A percentile compares a stretch with the other conserved stretches of the same genome.
Evolutionary conservation across 352 stramenopile species (phyloP).

Genomic region (Phytopythium boreale): DNA sequence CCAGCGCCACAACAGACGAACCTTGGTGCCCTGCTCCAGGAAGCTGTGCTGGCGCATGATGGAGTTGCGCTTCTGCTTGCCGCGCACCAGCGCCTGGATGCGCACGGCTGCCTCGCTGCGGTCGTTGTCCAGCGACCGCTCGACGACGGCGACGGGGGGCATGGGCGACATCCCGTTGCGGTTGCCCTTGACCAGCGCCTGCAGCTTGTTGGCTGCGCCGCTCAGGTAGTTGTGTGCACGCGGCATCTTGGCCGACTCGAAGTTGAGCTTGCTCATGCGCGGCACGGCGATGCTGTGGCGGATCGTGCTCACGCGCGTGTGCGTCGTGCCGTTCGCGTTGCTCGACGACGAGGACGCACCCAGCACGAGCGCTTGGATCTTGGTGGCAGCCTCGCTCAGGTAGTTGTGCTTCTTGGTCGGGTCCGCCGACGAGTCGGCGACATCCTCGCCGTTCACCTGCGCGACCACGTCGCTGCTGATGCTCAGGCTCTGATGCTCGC

Average conservation of each 20-base stretch:
- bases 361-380: slow-evolving; percentile 33
- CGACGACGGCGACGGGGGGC: not conserved
- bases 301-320: slow-evolving; percentile 6
- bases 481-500: slow-evolving; percentile 9
- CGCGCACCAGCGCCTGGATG: slow-evolving; percentile 71
- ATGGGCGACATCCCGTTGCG: not conserved
- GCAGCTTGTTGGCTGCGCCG: slow-evolving; percentile 31
- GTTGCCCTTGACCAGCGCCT: slow-evolving; percentile 31
- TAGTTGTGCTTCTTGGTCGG: slow-evolving; percentile 14
- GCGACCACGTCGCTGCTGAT: slow-evolving; percentile 20
- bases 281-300: slow-evolving; percentile 9
- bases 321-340: slow-evolving; percentile 16
- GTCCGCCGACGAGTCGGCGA: not conserved
- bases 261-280: slow-evolving; percentile 13
- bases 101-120: slow-evolving; percentile 48
- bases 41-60: slow-evolving; percentile 55
- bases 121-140: not conserved
- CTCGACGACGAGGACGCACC: slow-evolving; percentile 13
- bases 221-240: slow-evolving; percentile 30
- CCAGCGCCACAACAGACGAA: too few relatives aligned
- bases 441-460: slow-evolving; percentile 4
- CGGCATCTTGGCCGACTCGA: slow-evolving; percentile 9
- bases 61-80: slow-evolving; percentile 44
- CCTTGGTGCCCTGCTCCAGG: slow-evolving; percentile 68
- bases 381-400: slow-evolving; percentile 30